A percentile compares a stretch with the other conserved stretches of the same genome.
phyloP scores from a whole-genome alignment of 495 filamentous ascomycete species.

The Amorphotheca resinae region DNA sequence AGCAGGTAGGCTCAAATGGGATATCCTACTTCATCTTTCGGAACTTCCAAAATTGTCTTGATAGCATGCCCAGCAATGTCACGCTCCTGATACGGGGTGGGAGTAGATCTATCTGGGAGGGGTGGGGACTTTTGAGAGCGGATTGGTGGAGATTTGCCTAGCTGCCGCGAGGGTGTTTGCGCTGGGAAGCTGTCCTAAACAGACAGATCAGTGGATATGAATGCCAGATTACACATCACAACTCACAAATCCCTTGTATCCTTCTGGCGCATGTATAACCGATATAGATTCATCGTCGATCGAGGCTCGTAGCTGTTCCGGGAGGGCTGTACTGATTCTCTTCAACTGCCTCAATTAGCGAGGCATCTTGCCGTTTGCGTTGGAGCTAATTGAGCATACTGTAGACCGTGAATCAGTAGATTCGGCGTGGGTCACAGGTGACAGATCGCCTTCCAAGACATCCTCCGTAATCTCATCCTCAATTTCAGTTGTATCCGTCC shows the following conservation, averaged over 20 bases:
- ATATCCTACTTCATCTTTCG: constrained; percentile 27
- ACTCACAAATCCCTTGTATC: constrained; percentile 67
- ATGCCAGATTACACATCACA: too few relatives aligned
- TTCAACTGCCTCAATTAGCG: constrained; percentile 23
- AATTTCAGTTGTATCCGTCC: constrained; percentile 58
- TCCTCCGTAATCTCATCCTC: constrained; percentile 46
- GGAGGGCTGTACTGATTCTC: constrained; percentile 49
- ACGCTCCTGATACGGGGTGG: constrained; percentile 17
- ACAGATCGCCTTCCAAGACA: constrained; percentile 13
- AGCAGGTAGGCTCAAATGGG: constrained; percentile 8
- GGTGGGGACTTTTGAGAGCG: constrained; percentile 9
- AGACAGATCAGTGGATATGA: too few relatives aligned
- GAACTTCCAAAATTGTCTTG: constrained; percentile 19
- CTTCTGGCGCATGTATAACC: constrained; percentile 76
- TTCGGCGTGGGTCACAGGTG: constrained; percentile 13
- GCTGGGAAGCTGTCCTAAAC: neutral
- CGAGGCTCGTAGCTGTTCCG: constrained; percentile 37
- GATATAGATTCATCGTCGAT: constrained; percentile 65
- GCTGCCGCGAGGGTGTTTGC: constrained; percentile 4
- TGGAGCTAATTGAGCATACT: constrained; percentile 5
- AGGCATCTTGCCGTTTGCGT: constrained; percentile 10
- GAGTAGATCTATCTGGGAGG: constrained; percentile 17
- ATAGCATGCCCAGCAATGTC: constrained; percentile 15
- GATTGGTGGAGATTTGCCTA: constrained; percentile 8
- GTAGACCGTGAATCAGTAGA: constrained; percentile 8